A percentile compares a stretch with the other conserved stretches of the same genome.
phyloP scores from a whole-genome alignment of 2,329 filamentous ascomycete genomes.

The Pseudogymnoascus pannorum region DNA sequence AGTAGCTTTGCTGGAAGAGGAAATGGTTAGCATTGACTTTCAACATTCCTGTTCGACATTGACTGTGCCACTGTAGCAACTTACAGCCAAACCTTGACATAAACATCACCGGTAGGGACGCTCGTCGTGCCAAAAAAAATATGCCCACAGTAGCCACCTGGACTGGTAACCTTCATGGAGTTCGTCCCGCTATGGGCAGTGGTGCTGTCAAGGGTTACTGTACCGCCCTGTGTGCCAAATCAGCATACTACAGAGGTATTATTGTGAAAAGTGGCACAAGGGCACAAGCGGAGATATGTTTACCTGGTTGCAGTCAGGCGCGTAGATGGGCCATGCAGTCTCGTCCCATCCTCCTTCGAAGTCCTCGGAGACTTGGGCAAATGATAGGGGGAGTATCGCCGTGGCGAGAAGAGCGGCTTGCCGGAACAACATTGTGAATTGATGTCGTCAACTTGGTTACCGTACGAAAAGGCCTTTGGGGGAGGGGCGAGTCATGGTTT shows the following conservation, averaged over 20 bases:
- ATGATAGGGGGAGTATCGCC: slow-evolving; percentile 38
- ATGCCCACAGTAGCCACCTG: slow-evolving; percentile 50
- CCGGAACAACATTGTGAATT: slow-evolving; percentile 34
- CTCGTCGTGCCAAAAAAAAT: slow-evolving; percentile 54
- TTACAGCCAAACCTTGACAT: slow-evolving; percentile 49
- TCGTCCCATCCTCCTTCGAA: slow-evolving; percentile 54
- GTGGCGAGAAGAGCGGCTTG: slow-evolving; percentile 39
- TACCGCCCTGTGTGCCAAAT: slow-evolving; percentile 33
- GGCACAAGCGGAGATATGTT: not conserved
- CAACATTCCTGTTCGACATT: not conserved
- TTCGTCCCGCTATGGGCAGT: slow-evolving; percentile 50
- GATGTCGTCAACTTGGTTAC: slow-evolving; percentile 11
- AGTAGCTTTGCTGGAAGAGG: slow-evolving; percentile 41
- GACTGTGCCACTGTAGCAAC: slow-evolving; percentile 23
- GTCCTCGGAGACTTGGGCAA: slow-evolving; percentile 42
- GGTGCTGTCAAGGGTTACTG: slow-evolving; percentile 47
- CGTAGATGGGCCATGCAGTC: slow-evolving; percentile 51
- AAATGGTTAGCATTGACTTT: slow-evolving; percentile 20
- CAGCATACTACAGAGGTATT: not conserved
- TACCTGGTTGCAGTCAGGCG: slow-evolving; percentile 50
- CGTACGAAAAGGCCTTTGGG: slow-evolving; percentile 13
- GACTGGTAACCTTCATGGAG: slow-evolving; percentile 45
- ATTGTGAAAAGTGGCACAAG: not conserved
- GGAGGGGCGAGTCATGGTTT: slow-evolving; percentile 19
- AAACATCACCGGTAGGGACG: slow-evolving; percentile 49